Evolutionary conservation across 345 rosid species (phyloP).

Genomic region (Melastoma malabathricum): DNA sequence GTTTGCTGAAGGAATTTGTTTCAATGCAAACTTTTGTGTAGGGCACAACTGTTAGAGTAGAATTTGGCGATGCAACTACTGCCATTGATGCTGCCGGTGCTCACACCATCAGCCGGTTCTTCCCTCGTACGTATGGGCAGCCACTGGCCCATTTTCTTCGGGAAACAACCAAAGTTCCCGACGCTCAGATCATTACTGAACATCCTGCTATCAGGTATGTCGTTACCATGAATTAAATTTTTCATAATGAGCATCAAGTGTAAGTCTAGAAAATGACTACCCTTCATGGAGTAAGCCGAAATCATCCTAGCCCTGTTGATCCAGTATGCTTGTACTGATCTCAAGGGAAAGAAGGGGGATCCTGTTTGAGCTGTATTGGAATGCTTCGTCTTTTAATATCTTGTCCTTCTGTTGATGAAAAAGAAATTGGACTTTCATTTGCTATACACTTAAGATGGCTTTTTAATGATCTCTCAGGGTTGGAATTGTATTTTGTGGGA

Average conservation of each 20-base stretch:
- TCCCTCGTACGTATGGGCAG: slow-evolving; percentile 78
- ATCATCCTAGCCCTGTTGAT: no score
- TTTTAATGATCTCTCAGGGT: slow-evolving; percentile 36
- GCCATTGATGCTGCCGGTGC: slow-evolving; percentile 57
- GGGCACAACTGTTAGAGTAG: slow-evolving; percentile 97
- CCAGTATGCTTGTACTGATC: no score
- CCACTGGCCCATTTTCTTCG: slow-evolving; percentile 94
- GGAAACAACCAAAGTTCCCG: slow-evolving; percentile 69
- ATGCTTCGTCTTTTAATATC: no score
- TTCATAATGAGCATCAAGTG: not conserved
- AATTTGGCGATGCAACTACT: slow-evolving; percentile 73
- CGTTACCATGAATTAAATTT: not conserved
- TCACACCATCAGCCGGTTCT: slow-evolving; percentile 49
- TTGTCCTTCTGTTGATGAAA: no score
- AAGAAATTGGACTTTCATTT: no score
- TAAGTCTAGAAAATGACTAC: not conserved
- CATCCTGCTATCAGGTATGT: slow-evolving; percentile 65
- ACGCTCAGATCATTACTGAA: slow-evolving; percentile 83
- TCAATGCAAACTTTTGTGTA: slow-evolving; percentile 11
- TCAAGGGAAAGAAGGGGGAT: no score
- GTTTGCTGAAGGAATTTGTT: not conserved
- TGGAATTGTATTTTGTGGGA: slow-evolving; percentile 86
- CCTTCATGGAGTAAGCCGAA: no score
- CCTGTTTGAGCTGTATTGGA: no score
- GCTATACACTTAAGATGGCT: not conserved